phyloP scores from a whole-genome alignment of 1,284 basidiomycete species.

The Vanrija humicola region DNA sequence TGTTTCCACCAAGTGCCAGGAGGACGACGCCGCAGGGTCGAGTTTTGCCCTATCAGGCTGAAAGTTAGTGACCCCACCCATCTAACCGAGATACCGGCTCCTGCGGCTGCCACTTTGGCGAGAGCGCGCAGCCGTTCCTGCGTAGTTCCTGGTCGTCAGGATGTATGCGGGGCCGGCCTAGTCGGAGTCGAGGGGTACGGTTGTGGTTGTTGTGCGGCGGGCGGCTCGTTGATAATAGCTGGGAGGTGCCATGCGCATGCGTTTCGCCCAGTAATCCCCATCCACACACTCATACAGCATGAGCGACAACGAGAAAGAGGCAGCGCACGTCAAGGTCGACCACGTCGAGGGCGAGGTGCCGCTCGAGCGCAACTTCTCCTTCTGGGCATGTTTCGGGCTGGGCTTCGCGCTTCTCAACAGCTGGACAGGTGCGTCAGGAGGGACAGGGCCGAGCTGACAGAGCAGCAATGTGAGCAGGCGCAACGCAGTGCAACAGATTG shows the following conservation, averaged over 20 bases:
- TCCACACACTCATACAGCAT: constrained; percentile 39
- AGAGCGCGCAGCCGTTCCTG: constrained; percentile 42
- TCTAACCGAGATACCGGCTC: too few relatives aligned
- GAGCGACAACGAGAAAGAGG: constrained; percentile 22
- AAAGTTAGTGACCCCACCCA: too few relatives aligned
- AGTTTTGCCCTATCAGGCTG: too few relatives aligned
- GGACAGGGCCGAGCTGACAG: not conserved
- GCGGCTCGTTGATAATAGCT: too few relatives aligned
- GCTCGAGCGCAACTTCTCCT: constrained; percentile 16
- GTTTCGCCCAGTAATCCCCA: not conserved
- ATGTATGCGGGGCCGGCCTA: constrained; percentile 40
- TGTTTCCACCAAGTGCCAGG: too few relatives aligned
- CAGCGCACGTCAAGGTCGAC: too few relatives aligned
- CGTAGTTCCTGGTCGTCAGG: constrained; percentile 27
- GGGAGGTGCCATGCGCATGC: constrained; percentile 22
- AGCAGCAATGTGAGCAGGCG: not conserved
- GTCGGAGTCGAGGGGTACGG: constrained; percentile 13
- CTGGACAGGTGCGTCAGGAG: constrained; percentile 8
- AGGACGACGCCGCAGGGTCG: too few relatives aligned
- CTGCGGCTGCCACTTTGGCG: not conserved
- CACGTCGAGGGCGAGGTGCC: constrained; percentile 29
- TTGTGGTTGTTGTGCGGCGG: too few relatives aligned
- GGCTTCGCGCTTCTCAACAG: constrained; percentile 17
- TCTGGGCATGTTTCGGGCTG: constrained; percentile 7
- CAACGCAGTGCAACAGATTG: too few relatives aligned